Conservation (phyloP, 1,139 yeast species). For the Meyerozyma smithsonii region DNA sequence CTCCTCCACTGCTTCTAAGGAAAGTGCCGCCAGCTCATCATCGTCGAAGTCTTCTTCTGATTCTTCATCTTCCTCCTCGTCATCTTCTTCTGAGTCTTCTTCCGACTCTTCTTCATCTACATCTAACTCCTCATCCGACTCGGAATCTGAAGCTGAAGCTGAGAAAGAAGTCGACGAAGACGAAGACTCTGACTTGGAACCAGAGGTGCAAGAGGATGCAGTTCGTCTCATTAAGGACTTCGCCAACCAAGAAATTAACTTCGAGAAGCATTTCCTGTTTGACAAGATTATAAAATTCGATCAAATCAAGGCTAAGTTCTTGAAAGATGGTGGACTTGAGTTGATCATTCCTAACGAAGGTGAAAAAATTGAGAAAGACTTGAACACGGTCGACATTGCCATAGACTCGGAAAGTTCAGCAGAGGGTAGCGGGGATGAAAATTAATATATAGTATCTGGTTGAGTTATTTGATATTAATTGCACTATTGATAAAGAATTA, state of each 20-base stretch:
- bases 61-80: conserved; percentile 10
- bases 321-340: conserved; percentile 40
- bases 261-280: conserved; percentile 44
- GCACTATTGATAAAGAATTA: not conserved
- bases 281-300: conserved; percentile 37
- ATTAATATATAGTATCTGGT: not conserved
- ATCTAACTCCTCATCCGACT: not conserved
- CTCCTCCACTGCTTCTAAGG: conserved; percentile 10
- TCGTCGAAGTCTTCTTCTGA: conserved; percentile 10
- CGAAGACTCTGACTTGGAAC: conserved; percentile 16
- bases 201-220: conserved; percentile 39
- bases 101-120: not conserved
- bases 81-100: not conserved
- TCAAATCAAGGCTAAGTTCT: conserved; percentile 36
- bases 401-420: not conserved
- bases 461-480: not conserved
- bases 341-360: conserved; percentile 37
- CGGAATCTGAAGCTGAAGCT: conserved; percentile 11
- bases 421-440: not conserved
- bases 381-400: not conserved
- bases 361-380: not conserved
- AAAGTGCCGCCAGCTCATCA: conserved; percentile 9
- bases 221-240: conserved; percentile 35
- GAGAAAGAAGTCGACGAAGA: conserved; percentile 10
- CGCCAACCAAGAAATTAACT: conserved; percentile 37